Conservation (phyloP, 202 grass and related monocot species). For the Musa balbisiana region DNA sequence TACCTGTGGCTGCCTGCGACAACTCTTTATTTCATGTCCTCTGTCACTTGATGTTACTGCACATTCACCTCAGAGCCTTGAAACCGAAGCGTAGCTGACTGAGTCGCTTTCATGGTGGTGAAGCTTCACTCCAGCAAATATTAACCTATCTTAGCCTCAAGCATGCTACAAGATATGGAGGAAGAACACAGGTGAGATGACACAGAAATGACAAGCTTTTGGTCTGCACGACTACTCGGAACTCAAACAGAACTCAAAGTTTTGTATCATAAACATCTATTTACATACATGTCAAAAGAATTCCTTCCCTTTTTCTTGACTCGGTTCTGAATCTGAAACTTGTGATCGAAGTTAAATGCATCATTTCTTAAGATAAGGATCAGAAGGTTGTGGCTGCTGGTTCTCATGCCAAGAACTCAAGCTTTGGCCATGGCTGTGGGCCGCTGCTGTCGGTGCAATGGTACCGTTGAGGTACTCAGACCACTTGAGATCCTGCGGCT, state of each 20-base stretch:
- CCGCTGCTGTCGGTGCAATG: neutral
- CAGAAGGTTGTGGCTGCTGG: neutral
- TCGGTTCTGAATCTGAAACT: neutral
- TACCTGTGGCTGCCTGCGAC: neutral
- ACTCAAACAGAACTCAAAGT: too few relatives aligned
- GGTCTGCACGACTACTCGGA: too few relatives aligned
- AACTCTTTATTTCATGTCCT: neutral
- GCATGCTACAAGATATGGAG: too few relatives aligned
- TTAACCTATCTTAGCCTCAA: too few relatives aligned
- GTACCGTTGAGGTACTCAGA: neutral
- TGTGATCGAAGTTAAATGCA: too few relatives aligned
- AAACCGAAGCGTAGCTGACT: neutral
- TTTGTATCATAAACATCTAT: too few relatives aligned
- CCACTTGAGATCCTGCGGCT: constrained; percentile 3
- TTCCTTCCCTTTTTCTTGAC: neutral
- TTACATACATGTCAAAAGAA: neutral
- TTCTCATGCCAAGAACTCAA: neutral
- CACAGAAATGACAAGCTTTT: too few relatives aligned
- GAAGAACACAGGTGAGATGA: too few relatives aligned
- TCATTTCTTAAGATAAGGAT: neutral
- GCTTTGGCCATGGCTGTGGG: neutral
- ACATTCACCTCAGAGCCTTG: neutral
- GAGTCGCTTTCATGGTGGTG: too few relatives aligned
- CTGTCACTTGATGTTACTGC: neutral
- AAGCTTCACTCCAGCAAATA: too few relatives aligned